phyloP scores from a whole-genome alignment of 192 early-diverging fungal genomes.

The Martensiomyces pterosporus region DNA sequence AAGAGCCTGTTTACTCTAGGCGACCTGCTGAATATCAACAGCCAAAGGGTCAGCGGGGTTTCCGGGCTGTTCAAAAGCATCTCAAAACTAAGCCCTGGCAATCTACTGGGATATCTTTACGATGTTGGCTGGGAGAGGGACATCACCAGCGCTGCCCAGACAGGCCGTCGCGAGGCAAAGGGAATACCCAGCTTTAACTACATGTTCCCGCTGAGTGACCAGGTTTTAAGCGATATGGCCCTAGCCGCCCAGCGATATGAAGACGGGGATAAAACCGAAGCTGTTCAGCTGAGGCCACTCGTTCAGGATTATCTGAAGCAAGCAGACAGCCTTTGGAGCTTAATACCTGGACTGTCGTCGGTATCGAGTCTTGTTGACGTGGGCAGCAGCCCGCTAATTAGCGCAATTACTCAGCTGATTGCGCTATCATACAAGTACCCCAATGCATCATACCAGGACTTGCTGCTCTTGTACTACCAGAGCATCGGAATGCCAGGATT shows the following conservation, averaged over 20 bases:
- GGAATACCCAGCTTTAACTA: constrained; percentile 28
- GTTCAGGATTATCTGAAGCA: constrained; percentile 11
- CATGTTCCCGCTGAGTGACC: constrained; percentile 21
- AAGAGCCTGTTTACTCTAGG: constrained; percentile 15
- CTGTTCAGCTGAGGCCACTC: background rate
- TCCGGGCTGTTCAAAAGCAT: constrained; percentile 16
- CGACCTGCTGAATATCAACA: constrained; percentile 13
- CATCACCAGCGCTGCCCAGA: too few relatives aligned
- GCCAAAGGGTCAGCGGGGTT: constrained; percentile 8
- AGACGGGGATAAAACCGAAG: background rate
- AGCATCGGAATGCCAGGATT: constrained; percentile 35
- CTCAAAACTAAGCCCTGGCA: background rate
- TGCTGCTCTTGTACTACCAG: constrained; percentile 26
- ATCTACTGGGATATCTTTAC: constrained; percentile 11
- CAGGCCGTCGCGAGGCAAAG: background rate
- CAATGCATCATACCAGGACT: constrained; percentile 20
- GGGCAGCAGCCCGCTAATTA: constrained; percentile 8
- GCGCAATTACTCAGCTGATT: constrained; percentile 13
- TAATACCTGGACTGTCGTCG: constrained; percentile 10
- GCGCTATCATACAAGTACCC: constrained; percentile 27
- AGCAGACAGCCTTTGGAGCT: constrained; percentile 9
- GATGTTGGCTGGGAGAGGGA: constrained; percentile 34
- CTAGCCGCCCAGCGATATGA: constrained; percentile 4
- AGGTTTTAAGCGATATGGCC: constrained; percentile 9
- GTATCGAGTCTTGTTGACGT: constrained; percentile 5